Base-by-base conservation (phyloP, 305 asterid genomes). In the Fraxinus angustifolia region DNA sequence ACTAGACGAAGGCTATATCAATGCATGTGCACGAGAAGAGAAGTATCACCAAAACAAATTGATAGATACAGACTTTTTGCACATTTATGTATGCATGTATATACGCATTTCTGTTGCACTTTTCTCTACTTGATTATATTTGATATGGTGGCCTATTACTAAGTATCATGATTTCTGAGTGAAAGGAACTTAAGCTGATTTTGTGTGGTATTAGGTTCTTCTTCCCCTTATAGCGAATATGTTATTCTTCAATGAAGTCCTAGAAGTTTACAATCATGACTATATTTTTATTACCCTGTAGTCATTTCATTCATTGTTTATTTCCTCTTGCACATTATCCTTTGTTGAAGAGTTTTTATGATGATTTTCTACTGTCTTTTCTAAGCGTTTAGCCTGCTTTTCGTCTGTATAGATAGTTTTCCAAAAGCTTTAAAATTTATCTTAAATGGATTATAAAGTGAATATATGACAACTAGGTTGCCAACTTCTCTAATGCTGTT, bases 401-500 rank as follows among this genome's bases (percentile, higher is more conserved):
- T 65, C 21, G 16, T 36, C 70, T 56, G 36, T 78, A 60, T 50
- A 50, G 21, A 50, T 50, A 30, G 8, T 40, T 17, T 82, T 60
- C 33, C 71, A 60, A 60, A 21, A 60, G 12, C 71, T 23, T 53
- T 14, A 60, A 56, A 53, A 73, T 8, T 78, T 77, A 26, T 26
- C 31, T 33, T 70, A 80, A 76, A 34, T 56, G 73, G 74, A 71
- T 40, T 81, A 82, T 79, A 30, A 72, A 40, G 68, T 60, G 72
- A 65, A 38, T 70, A 8, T 72, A 31, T 62, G 67, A 16, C 67
- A 83, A 16, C 62, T 50, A 50, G 62, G 62, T 68, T 84, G 82
- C 71, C 74, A 40, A 70, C 75, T 82, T 83, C 81, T 83, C 71
- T 79, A 71, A 78, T 85, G 81, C 75, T 88, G 85, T 80, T 82